Evolutionary conservation across 2,329 filamentous ascomycete genomes (phyloP).

Genomic region (Tolypocladium guangdongense): DNA sequence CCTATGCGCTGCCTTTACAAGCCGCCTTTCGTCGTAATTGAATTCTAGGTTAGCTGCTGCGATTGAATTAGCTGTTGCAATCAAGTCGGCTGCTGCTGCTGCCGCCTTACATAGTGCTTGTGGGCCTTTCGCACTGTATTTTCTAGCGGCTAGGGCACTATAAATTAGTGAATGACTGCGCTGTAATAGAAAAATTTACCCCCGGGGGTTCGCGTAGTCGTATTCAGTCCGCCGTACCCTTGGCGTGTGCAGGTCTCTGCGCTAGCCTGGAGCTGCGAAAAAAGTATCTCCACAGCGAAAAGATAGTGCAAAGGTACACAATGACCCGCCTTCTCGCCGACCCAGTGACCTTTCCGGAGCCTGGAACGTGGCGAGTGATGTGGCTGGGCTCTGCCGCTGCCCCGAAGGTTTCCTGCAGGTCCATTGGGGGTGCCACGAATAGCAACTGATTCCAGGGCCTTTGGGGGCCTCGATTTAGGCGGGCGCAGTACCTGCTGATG

Average conservation of each 20-base stretch:
- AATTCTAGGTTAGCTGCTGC: no score
- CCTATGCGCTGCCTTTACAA: no score
- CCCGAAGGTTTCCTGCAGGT: neutral
- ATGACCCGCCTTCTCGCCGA: neutral
- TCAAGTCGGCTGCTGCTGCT: no score
- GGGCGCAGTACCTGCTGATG: neutral
- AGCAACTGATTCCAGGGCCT: neutral
- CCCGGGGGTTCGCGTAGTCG: no score
- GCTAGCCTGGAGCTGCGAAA: neutral
- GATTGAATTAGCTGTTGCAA: no score
- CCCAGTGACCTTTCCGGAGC: neutral
- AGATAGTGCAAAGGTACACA: neutral
- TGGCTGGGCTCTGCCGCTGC: neutral
- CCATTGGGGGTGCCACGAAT: neutral
- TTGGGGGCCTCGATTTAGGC: neutral
- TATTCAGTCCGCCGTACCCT: no score
- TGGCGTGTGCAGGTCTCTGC: neutral
- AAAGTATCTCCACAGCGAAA: neutral
- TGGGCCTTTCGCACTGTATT: no score
- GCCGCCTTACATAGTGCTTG: no score
- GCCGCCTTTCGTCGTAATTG: no score
- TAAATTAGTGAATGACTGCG: no score
- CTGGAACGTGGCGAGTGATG: slow-evolving; percentile 1
- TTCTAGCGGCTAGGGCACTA: no score
- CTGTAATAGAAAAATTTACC: no score